Evolutionary conservation across 164 flowering plant genomes (phyloP), one percentile per base, ranked within the genome.

Genomic region (Malania oleifera): DNA sequence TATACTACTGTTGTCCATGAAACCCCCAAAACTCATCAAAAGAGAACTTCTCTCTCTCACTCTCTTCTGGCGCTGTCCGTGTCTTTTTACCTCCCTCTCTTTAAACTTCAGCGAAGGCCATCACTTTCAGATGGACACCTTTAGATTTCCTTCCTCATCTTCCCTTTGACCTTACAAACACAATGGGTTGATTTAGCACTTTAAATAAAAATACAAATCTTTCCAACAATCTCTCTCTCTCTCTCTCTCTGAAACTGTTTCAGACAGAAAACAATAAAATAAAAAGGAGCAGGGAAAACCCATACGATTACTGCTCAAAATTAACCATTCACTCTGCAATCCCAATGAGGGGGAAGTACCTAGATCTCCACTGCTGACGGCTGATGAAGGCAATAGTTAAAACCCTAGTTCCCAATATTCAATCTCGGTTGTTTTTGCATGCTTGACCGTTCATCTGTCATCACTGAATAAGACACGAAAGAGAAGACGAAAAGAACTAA

Each of bases 21-120:
- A 57, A 52, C 62, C 73, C 50, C 62, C 71, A 63, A 68, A 68
- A 61, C 52, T 67, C 73, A 62, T 65, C 26, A 53, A 46, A 44
- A 51, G 39, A n/a, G n/a, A n/a, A 54, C 3, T 1, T 15, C 26
- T 8, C 9, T 31, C 25, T 43, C 13, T 22, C 12, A 1, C 35
- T 26, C 7, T 24, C 52, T 44, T n/a, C n/a, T n/a, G n/a, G n/a
- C n/a, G n/a, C n/a, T n/a, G n/a, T n/a, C n/a, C n/a, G n/a, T n/a
- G n/a, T 34, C 11, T 34, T 12, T 34, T 7, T 52, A 35, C 48
- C n/a, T 4, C 1, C n/a, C 2, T 40, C 40, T 51, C 47, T 37
- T 17, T 26, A 1, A 27, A 3, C 14, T 10, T 40, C 31, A 13
- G n/a, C 26, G 20, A 23, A 25, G 8, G 1, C 69, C 47, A 51